Evolutionary conservation across 2,329 filamentous ascomycete species (phyloP).

Genomic region (Penicillium sp.): DNA sequence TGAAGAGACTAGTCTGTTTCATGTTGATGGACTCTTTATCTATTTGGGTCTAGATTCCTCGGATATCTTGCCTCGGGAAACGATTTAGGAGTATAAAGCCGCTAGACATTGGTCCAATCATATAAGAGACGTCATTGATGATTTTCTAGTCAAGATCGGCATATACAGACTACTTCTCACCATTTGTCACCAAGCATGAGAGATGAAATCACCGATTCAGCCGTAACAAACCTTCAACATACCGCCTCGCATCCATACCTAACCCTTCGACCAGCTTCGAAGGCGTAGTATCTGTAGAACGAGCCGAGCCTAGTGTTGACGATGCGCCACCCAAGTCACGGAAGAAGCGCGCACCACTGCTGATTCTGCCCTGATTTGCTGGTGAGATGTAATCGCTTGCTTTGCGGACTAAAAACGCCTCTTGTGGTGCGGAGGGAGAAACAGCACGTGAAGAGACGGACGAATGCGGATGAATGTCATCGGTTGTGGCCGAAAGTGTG

Average conservation of each 20-base stretch:
- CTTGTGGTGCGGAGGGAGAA: constrained; percentile 21
- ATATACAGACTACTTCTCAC: too few species aligned
- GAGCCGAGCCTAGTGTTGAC: constrained; percentile 17
- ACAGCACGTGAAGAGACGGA: background rate
- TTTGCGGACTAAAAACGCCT: constrained; percentile 45
- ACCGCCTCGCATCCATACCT: constrained; percentile 43
- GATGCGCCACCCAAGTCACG: constrained; percentile 37
- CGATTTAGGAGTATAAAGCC: too few species aligned
- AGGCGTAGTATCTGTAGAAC: constrained; percentile 28
- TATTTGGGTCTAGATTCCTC: background rate
- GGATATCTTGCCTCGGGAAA: too few species aligned
- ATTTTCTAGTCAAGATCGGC: too few species aligned
- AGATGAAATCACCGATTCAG: constrained; percentile 37
- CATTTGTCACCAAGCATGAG: background rate
- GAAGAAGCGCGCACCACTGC: constrained; percentile 35
- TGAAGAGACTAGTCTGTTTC: background rate
- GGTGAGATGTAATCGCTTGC: constrained; percentile 38
- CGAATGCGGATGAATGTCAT: background rate
- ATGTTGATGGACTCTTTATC: background rate
- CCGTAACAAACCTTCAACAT: constrained; percentile 43
- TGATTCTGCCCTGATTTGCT: constrained; percentile 29
- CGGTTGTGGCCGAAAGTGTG: constrained; percentile 13
- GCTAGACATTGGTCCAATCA: too few species aligned
- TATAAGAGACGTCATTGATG: too few species aligned
- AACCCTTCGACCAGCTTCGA: constrained; percentile 42